Base-by-base conservation (phyloP, 768 basidiomycete species). In the Ephemerocybe angulata region DNA sequence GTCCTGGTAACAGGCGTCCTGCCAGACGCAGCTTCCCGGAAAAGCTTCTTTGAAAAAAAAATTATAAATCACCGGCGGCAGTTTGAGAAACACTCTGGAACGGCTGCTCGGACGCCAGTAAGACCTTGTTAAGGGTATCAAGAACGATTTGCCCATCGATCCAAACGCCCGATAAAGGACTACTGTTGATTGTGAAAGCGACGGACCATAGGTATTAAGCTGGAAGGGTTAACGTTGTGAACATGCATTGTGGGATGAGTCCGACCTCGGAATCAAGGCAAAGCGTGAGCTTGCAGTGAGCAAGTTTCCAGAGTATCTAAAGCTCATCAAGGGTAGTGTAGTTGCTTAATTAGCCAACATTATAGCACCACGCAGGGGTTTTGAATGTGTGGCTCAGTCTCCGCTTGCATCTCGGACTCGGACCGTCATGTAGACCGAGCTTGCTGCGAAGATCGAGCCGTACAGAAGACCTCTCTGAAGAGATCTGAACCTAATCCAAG, bases 321-420 rank as follows among this genome's bases (percentile, higher is more conserved):
- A n/a, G n/a, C n/a, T n/a, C n/a, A n/a, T n/a, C n/a, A n/a, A n/a
- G n/a, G n/a, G n/a, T n/a, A n/a, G n/a, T n/a, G n/a, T n/a, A n/a
- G n/a, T n/a, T n/a, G n/a, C n/a, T n/a, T n/a, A n/a, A n/a, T n/a
- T n/a, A n/a, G n/a, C n/a, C n/a, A n/a, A n/a, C n/a, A n/a, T n/a
- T n/a, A n/a, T n/a, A n/a, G n/a, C 19, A 44, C 21, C 21, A 12
- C 42, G 13, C 27, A 12, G 13, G 35, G 12, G 42, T 22, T 2
- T 5, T 24, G 42, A 8, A 21, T 44, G 42, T 19, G 42, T 44
- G 21, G 42, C 22, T 19, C 42, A 25, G 21, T 21, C 27, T 37
- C 13, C 35, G 25, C 44, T 25, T 27, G 13, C 29, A 50, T 50
- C 48, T 50, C 48, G 48, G 48, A 19, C 13, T 50, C 48, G 48